Base-by-base conservation (phyloP, 2,329 filamentous ascomycete genomes). In the Aspergillus alliaceus region DNA sequence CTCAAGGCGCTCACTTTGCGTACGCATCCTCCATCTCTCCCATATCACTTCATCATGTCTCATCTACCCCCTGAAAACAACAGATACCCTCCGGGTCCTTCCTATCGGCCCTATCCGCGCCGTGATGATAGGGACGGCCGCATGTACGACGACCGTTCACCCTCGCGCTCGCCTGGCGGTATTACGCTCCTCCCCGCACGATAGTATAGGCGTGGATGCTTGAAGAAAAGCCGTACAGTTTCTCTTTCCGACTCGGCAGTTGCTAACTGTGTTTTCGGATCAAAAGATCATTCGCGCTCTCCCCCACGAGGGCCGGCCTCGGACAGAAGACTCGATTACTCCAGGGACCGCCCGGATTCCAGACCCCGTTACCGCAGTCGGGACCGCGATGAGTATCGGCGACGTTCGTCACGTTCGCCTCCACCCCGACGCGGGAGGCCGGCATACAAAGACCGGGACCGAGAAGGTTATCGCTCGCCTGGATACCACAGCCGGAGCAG, bases 111-210 rank as follows among this genome's bases (percentile, higher is more conserved):
- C 0, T 67, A 68, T 42, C 66, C 66, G 50, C 63, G 65, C 50
- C 66, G 64, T 53, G 69, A 74, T 49, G 72, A 78, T 54, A 68
- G 72, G 53, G 75, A 79, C 51, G 76, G 74, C 49, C 69, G 71
- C 51, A 78, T 80, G 72, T 80, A 80, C 62, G 77, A 80, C 62
- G 79, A 80, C 59, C 72, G 68, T 54, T 71, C 74, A 35, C 69
- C 64, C 55, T 74, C 75, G 34, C 69, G 71, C 54, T 75, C 75
- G 56, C 76, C 76, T 69, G 73, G 73, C 66, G 73, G 72, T 75
- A 76, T 71, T 71, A 72, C 72, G 67, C 67, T 72, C 75, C 73
- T 73, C 77, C 73, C 73, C 75, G 66, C 76, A 79, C 72, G 75
- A 71, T 76, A 77, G 72, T 70, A 70, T 32, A 59, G 46, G 53